phyloP scores from a whole-genome alignment of 192 early-diverging fungal genomes.

The Chytriomyces hyalinus region DNA sequence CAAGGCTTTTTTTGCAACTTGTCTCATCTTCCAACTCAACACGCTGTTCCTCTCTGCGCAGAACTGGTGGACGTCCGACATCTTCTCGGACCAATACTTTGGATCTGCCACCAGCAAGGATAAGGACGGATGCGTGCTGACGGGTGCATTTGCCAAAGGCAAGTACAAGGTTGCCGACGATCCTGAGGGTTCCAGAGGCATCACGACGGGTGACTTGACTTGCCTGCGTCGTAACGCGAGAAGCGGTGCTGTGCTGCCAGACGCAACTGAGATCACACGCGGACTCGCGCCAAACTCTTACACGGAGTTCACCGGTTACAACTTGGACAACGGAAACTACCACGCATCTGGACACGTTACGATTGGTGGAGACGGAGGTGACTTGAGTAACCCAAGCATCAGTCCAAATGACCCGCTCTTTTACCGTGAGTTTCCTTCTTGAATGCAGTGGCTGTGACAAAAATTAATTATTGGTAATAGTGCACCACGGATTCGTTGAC shows the following conservation, averaged over 20 bases:
- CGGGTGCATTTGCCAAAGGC: slow-evolving; percentile 15
- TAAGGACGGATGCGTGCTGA: slow-evolving; percentile 7
- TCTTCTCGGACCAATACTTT: slow-evolving; percentile 8
- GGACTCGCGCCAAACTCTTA: not conserved
- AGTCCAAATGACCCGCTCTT: slow-evolving; percentile 20
- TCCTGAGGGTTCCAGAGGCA: not conserved
- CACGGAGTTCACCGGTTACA: slow-evolving; percentile 2
- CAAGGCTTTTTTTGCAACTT: not conserved
- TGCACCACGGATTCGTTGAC: slow-evolving; percentile 21
- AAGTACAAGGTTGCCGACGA: slow-evolving; percentile 6
- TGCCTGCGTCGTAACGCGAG: slow-evolving; percentile 18
- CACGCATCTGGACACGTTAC: slow-evolving; percentile 21
- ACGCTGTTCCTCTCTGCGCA: not conserved
- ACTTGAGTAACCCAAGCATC: slow-evolving; percentile 6
- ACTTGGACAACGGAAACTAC: not conserved
- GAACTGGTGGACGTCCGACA: slow-evolving; percentile 28
- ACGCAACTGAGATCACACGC: not conserved
- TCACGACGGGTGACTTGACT: not conserved
- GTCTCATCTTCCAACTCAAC: not conserved
- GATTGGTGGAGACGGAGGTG: slow-evolving; percentile 14
- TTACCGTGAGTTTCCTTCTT: not conserved
- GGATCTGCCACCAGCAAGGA: slow-evolving; percentile 1
- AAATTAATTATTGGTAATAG: not conserved
- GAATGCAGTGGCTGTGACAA: not conserved
- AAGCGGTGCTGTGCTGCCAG: not conserved